Evolutionary conservation across 1,139 yeast genomes (phyloP).

Genomic region (Saccharomyces pastorianus): DNA sequence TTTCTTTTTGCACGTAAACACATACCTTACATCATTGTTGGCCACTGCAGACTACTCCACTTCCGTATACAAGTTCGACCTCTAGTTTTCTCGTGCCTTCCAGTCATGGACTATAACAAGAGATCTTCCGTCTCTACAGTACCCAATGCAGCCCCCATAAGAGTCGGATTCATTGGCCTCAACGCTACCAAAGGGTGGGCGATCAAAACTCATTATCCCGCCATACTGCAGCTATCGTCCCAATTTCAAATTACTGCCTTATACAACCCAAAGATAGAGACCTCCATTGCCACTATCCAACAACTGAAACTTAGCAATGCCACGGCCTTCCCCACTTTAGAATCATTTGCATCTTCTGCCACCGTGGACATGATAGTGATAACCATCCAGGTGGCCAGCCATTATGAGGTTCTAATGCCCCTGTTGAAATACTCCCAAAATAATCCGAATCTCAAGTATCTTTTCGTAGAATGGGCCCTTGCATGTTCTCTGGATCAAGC

Average conservation of each 20-base stretch:
- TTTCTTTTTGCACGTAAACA: background rate
- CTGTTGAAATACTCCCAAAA: conserved; percentile 16
- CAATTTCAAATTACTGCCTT: conserved; percentile 25
- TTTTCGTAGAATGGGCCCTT: conserved; percentile 25
- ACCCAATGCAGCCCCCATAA: conserved; percentile 21
- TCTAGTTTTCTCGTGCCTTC: background rate
- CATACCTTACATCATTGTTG: background rate
- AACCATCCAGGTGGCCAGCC: conserved; percentile 17
- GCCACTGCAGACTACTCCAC: background rate
- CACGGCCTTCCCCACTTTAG: conserved; percentile 19
- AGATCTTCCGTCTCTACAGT: conserved; percentile 21
- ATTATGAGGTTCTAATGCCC: conserved; percentile 13
- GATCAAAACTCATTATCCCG: conserved; percentile 24
- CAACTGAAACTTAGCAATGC: conserved; percentile 21
- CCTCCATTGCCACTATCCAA: conserved; percentile 19
- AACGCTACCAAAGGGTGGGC: conserved; percentile 25
- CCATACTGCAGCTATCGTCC: conserved; percentile 23
- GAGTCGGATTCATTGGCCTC: conserved; percentile 25
- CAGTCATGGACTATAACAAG: conserved; percentile 12
- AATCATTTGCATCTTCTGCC: conserved; percentile 16
- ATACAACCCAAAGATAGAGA: conserved; percentile 14
- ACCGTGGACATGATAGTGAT: conserved; percentile 24
- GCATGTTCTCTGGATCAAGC: conserved; percentile 21
- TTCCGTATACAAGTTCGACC: background rate
- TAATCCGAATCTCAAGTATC: conserved; percentile 20